Evolutionary conservation across 768 basidiomycete species (phyloP).

Genomic region (Trametes cingulata): DNA sequence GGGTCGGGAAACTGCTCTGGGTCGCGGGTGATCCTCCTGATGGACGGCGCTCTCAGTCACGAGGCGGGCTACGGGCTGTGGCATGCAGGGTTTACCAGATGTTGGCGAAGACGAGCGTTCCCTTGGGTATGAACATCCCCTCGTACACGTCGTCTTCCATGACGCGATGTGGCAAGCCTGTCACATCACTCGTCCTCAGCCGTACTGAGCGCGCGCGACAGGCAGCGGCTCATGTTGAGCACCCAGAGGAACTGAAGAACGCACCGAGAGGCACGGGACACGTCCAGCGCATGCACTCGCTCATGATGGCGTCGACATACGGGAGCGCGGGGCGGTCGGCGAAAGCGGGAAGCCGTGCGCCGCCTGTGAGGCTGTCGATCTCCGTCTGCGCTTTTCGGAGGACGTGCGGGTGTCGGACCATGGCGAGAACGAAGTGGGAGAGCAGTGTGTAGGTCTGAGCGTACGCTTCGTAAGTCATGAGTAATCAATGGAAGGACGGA

Average conservation of each 20-base stretch:
- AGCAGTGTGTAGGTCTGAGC: conserved; percentile 21
- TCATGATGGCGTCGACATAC: conserved; percentile 33
- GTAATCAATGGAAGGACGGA: no score
- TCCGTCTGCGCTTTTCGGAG: conserved; percentile 31
- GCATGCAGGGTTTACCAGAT: conserved; percentile 20
- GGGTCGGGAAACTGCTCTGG: conserved; percentile 24
- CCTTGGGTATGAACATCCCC: conserved; percentile 22
- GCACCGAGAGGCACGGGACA: conserved; percentile 30
- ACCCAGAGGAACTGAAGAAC: no score
- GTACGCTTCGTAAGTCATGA: no score
- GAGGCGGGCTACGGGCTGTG: no score
- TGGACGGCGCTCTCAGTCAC: neutral
- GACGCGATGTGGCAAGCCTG: conserved; percentile 22
- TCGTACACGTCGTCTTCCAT: conserved; percentile 29
- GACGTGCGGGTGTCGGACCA: conserved; percentile 35
- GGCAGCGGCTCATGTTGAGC: no score
- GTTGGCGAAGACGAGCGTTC: conserved; percentile 22
- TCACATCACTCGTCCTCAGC: no score
- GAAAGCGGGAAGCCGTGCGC: conserved; percentile 30
- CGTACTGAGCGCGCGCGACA: no score
- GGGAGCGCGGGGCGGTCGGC: conserved; percentile 29
- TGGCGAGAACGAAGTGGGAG: conserved; percentile 36
- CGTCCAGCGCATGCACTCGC: conserved; percentile 33
- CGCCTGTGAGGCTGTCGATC: conserved; percentile 31
- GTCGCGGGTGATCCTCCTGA: neutral